These are phyloP conservation scores for Talaromyces nanjingensis DNA, from an alignment of 495 filamentous ascomycete species.

Conservation along the genomic window DNA sequence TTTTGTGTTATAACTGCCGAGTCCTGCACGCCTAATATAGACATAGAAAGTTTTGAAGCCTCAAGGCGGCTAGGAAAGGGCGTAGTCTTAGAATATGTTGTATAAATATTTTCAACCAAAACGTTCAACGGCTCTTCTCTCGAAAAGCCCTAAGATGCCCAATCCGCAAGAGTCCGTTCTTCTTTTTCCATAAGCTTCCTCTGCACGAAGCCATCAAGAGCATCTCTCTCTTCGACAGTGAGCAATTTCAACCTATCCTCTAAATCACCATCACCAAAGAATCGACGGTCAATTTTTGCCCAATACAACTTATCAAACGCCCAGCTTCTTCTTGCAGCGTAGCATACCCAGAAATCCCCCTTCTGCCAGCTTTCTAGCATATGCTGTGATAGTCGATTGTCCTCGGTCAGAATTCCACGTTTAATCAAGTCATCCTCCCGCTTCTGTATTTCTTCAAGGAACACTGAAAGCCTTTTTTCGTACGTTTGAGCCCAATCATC, in stretches of 20 bases:
- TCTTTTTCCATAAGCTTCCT: conserved; percentile 8
- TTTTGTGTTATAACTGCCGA: not conserved
- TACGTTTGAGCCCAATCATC: conserved; percentile 12
- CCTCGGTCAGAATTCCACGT: conserved; percentile 1
- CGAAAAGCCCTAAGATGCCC: not conserved
- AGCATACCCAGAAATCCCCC: conserved; percentile 16
- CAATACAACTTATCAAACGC: conserved; percentile 16
- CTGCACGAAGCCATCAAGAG: conserved; percentile 9
- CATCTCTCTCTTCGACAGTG: conserved; percentile 10
- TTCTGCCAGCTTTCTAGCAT: conserved; percentile 16
- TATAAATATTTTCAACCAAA: not conserved
- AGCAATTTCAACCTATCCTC: conserved; percentile 9
- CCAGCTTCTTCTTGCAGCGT: conserved; percentile 15
- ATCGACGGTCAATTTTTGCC: conserved; percentile 13
- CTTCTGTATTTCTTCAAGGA: conserved; percentile 8
- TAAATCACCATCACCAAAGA: conserved; percentile 13
- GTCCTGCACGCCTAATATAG: not conserved
- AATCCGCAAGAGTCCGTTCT: not conserved
- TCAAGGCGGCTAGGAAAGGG: not conserved
- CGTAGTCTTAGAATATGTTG: not conserved
- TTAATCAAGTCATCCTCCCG: not conserved
- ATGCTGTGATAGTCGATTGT: conserved; percentile 12
- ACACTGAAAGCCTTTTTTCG: conserved; percentile 11
- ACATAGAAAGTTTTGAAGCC: not conserved
- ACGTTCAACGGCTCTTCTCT: not conserved